Percentiles rank a stretch among this genome's conserved stretches.
phyloP scores from a whole-genome alignment of 495 filamentous ascomycete genomes.

The Tuber magnatum region DNA sequence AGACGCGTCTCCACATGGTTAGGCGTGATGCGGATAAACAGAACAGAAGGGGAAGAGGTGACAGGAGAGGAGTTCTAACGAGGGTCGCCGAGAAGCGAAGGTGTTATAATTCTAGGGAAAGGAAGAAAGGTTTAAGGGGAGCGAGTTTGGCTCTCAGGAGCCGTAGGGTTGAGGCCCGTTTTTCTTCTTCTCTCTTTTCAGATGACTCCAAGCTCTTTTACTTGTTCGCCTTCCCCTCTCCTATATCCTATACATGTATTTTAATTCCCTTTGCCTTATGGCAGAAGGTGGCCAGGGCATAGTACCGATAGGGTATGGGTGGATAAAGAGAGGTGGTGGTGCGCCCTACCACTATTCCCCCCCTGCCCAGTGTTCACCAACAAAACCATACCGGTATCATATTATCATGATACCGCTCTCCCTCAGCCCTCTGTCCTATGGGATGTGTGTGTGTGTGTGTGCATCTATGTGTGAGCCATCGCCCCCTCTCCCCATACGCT shows the following conservation, averaged over 20 bases:
- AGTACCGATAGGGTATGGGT: background rate
- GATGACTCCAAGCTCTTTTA: background rate
- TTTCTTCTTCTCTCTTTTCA: too few species aligned
- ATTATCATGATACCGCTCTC: too few species aligned
- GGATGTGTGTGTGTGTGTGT: too few species aligned
- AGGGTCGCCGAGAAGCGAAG: background rate
- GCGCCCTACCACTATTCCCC: background rate
- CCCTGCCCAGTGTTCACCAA: background rate
- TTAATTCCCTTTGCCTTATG: background rate
- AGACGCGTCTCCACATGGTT: conserved; percentile 83
- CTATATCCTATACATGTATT: background rate
- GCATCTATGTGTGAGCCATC: too few species aligned
- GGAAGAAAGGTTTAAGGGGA: background rate
- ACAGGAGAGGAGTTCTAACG: conserved; percentile 32
- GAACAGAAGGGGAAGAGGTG: conserved; percentile 20
- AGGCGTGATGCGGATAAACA: conserved; percentile 16
- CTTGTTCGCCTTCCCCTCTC: background rate
- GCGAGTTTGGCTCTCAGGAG: background rate
- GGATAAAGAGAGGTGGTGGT: background rate
- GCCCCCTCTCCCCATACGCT: too few species aligned
- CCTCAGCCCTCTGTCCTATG: too few species aligned
- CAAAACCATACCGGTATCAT: too few species aligned
- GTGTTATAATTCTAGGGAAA: background rate
- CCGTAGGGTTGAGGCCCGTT: background rate
- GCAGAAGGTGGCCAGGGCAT: background rate